Evolutionary conservation across 225 moss, liverwort and hornwort species (phyloP).

Genomic region (Polytrichum formosum): DNA sequence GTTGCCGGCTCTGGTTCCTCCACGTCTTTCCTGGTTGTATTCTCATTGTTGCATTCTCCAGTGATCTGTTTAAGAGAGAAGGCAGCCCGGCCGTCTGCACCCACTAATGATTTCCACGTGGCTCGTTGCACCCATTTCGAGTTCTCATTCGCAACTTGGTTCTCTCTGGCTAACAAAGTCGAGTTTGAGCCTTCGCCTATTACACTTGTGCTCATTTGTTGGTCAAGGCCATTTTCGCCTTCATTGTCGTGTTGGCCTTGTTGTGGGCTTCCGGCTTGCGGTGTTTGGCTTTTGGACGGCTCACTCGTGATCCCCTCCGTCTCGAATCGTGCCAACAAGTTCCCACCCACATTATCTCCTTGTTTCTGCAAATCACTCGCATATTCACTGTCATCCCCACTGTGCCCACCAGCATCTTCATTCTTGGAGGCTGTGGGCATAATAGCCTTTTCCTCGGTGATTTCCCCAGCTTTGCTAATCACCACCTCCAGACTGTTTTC

Average conservation of each 20-base stretch:
- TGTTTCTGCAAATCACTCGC: constrained; percentile 7
- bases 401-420: constrained; percentile 1
- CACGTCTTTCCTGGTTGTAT: constrained; percentile 12
- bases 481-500: background rate
- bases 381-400: constrained; percentile 15
- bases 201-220: background rate
- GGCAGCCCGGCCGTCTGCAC: constrained; percentile 59
- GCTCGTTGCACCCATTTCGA: constrained; percentile 70
- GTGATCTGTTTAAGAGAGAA: constrained; percentile 64
- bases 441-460: background rate
- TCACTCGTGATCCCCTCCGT: constrained; percentile 18
- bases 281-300: background rate
- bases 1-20: background rate
- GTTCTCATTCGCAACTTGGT: constrained; percentile 18
- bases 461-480: background rate
- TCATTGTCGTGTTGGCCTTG: background rate
- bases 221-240: background rate
- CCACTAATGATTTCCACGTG: constrained; percentile 80
- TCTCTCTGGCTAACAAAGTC: constrained; percentile 2
- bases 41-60: constrained; percentile 25
- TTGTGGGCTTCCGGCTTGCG: constrained; percentile 1
- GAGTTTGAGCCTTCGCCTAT: background rate
- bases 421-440: background rate
- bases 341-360: constrained; percentile 12
- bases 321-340: constrained; percentile 31